These are phyloP conservation scores for Phytopythium litorale DNA, from an alignment of 352 stramenopile species.

Conservation along the genomic window DNA sequence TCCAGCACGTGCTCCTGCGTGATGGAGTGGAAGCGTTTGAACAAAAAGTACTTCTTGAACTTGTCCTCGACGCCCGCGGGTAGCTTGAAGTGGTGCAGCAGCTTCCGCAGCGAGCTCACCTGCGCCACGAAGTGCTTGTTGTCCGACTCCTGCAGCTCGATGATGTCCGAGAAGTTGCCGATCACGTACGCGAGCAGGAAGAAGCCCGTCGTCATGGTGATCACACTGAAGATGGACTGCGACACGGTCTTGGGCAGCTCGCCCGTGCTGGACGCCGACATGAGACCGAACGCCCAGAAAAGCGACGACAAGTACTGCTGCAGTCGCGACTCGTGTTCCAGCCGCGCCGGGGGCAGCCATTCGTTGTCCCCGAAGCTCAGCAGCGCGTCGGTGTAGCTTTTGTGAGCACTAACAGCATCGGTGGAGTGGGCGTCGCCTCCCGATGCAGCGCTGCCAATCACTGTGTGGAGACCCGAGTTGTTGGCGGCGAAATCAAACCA, in stretches of 20 bases:
- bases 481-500: conserved; percentile 62
- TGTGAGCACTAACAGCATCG: background rate
- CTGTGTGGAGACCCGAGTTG: conserved; percentile 31
- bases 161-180: conserved; percentile 55
- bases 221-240: conserved; percentile 53
- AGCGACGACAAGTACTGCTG: conserved; percentile 46
- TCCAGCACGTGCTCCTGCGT: conserved; percentile 60
- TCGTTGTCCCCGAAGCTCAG: conserved; percentile 13
- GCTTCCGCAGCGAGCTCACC: conserved; percentile 44
- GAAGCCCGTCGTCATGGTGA: conserved; percentile 55
- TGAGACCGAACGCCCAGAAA: conserved; percentile 55
- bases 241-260: conserved; percentile 41
- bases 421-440: background rate
- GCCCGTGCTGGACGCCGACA: conserved; percentile 51
- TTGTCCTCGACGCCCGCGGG: conserved; percentile 38
- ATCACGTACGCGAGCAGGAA: conserved; percentile 63
- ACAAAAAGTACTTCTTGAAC: conserved; percentile 66
- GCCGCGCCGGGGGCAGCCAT: conserved; percentile 6
- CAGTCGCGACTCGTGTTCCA: conserved; percentile 18
- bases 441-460: background rate
- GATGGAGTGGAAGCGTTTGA: conserved; percentile 66
- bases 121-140: conserved; percentile 58
- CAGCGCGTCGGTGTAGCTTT: background rate
- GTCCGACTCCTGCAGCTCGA: conserved; percentile 52
- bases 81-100: conserved; percentile 49